Evolutionary conservation across 345 rosid genomes (phyloP).

Genomic region (Erucastrum elatum): DNA sequence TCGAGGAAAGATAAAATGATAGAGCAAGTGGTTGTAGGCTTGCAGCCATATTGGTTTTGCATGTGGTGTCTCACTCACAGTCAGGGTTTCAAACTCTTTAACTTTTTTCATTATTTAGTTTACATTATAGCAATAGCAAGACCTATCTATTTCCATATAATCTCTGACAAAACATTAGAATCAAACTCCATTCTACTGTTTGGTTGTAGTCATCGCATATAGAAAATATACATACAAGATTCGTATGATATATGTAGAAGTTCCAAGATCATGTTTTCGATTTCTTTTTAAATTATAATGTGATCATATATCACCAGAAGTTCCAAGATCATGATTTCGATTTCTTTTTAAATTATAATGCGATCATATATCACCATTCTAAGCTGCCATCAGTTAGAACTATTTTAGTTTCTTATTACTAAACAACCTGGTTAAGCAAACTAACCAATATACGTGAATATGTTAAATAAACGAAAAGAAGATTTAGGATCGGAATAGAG

Average conservation of each 20-base stretch:
- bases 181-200: not conserved
- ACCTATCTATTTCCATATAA: slow-evolving; percentile 4
- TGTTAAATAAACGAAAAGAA: slow-evolving; percentile 23
- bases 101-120: not conserved
- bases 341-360: not conserved
- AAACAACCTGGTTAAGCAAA: not conserved
- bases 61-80: slow-evolving; percentile 38
- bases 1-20: slow-evolving; percentile 31
- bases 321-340: not conserved
- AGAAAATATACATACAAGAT: not conserved
- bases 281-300: not conserved
- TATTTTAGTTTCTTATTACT: not conserved
- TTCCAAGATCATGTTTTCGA: not conserved
- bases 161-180: not conserved
- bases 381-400: not conserved
- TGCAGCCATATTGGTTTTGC: slow-evolving; percentile 29
- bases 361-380: not conserved
- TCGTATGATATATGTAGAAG: not conserved
- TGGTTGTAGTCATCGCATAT: not conserved
- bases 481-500: slow-evolving; percentile 27
- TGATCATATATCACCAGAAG: not conserved
- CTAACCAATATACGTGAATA: not conserved
- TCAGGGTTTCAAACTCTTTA: slow-evolving; percentile 13
- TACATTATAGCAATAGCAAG: not conserved
- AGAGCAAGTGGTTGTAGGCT: slow-evolving; percentile 36